Conservation (phyloP, 2,329 filamentous ascomycete genomes). For the Cytospora mali region DNA sequence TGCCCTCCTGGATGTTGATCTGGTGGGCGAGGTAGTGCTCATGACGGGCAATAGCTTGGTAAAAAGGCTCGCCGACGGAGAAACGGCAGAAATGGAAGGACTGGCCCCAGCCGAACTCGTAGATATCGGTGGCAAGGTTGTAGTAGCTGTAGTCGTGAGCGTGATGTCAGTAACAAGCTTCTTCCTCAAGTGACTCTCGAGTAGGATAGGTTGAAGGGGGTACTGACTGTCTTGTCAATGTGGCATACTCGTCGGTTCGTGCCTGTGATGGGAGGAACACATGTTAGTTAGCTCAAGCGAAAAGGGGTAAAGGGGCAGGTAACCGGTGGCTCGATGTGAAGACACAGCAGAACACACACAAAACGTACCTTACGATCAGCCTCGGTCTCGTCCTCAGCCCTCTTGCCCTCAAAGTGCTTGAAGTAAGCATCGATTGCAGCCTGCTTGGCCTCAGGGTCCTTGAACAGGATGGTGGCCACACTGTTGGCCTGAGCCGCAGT, state of each 20-base stretch:
- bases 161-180: slow-evolving; percentile 29
- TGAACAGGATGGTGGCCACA: slow-evolving; percentile 81
- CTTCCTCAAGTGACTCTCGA: not conserved
- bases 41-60: slow-evolving; percentile 90
- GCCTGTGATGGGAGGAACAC: slow-evolving; percentile 52
- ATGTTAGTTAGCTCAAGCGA: slow-evolving; percentile 28
- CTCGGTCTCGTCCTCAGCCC: slow-evolving; percentile 74
- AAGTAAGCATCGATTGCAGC: slow-evolving; percentile 80
- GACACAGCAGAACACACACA: no score
- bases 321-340: not conserved
- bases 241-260: slow-evolving; percentile 86
- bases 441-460: slow-evolving; percentile 62
- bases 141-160: slow-evolving; percentile 68
- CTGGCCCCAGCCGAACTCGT: slow-evolving; percentile 96
- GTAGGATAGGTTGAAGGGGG: no score
- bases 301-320: not conserved
- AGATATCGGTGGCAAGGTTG: slow-evolving; percentile 93
- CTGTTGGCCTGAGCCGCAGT: slow-evolving; percentile 71
- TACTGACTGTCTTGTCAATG: slow-evolving; percentile 84
- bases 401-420: slow-evolving; percentile 84
- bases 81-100: slow-evolving; percentile 98
- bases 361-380: slow-evolving; percentile 76
- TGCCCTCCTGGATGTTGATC: slow-evolving; percentile 82
- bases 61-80: slow-evolving; percentile 81
- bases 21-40: slow-evolving; percentile 95